Evolutionary conservation across 2,329 filamentous ascomycete genomes (phyloP), one percentile per base, ranked within the genome.

Genomic region (Fusarium sp.): DNA sequence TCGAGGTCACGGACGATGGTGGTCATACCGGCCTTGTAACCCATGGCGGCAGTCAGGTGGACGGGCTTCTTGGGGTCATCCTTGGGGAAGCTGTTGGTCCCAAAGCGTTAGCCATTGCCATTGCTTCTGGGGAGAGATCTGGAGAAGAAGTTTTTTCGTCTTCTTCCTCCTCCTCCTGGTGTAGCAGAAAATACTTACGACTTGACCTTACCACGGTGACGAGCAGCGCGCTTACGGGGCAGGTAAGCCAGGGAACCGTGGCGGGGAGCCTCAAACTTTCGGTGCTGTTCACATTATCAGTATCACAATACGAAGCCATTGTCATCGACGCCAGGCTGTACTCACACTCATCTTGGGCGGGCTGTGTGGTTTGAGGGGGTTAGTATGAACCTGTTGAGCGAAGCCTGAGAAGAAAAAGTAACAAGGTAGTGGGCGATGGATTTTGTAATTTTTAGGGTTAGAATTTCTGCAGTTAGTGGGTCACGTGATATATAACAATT

Each of bases 1-100:
- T 99, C 96, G 85, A 98, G 90, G 86, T 98, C 95, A 86, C 96
- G 95, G 84, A 99, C 96, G 85, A 98, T 96, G 81, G 96, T 99
- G 85, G 94, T 98, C 96, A 99, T 99, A 85, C 96, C 96, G 83
- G 96, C 96, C 94, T 99, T 99, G 92, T 99, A 99, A 84, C 96
- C 96, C 91, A 98, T 94, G 81, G 94, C 87, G 81, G 96, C 96
- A 74, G 96, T 99, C 81, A 99, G 91, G 90, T 99, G 96, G 84
- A 98, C 94, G 81, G 94, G 93, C 92, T 98, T 97, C 93, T 98
- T 98, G 82, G 94, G 88, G 90, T 99, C 94, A 93, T 99, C 96
- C 92, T 98, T 98, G 83, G 96, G 96, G 91, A 99, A 99, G 86
- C 94, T 97, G 81, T 78, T 78, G 67, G 67, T 60, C 30, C 65